Evolutionary conservation across 768 basidiomycete genomes (phyloP), one percentile per base, ranked within the genome.

Genomic region (Mycena venus): DNA sequence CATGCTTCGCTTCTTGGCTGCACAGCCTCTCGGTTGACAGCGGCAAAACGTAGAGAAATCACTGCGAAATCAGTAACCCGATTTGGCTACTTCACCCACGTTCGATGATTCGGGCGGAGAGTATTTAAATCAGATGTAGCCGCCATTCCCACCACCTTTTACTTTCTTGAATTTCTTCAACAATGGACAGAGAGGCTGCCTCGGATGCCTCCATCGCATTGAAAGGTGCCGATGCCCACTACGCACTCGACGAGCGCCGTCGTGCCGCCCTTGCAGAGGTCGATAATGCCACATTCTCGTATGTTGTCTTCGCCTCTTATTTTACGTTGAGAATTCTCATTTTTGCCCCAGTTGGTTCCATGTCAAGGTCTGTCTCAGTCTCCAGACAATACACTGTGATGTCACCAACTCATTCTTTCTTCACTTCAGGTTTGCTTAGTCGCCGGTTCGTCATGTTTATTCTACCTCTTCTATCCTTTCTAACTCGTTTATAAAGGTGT

Each of bases 211-310:
- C 86, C 9, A 78, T 78, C 62, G 14, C 7, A 31, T 75, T 77
- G 55, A 70, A 81, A 51, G 32, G 81, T 79, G 73, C 86, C 78
- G 75, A 86, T 78, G 31, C 82, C 75, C 81, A 78, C 17, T 86
- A 87, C 68, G 80, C 80, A 23, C 89, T 95, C 53, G 92, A 94
- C 80, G 91, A 94, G 81, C 90, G 92, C 61, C 91, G 96, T 74
- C 90, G 94, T 21, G 91, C 91, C 40, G 96, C 97, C 36, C 88
- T 98, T 49, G 89, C 92, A 15, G 95, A 97, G 82, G 90, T 98
- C 73, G 96, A 98, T 84, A 92, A 94, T 73, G 96, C 96, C 51
- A 86, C 87, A 53, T 97, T 97, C 84, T 92, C 92, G 94, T 95
- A 81, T 66, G 93, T 81, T 36, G 47, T 70, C n/a, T 53, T 29